Base-by-base conservation (phyloP, 2,329 filamentous ascomycete species). In the Fusarium sp. region DNA sequence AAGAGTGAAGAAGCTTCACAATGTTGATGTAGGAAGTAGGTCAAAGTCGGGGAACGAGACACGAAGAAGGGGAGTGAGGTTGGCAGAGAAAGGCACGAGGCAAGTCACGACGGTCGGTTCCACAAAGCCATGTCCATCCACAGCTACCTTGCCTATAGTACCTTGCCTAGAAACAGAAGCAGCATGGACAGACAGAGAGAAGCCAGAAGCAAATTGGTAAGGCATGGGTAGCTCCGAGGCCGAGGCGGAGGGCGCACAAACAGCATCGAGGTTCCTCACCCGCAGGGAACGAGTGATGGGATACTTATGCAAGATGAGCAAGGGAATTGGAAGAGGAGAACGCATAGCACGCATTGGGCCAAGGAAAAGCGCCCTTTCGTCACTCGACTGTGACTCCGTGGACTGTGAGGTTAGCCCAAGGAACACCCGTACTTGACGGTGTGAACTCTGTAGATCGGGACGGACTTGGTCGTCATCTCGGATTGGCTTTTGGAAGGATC, bases 51-150 rank as follows among this genome's bases (percentile, higher is more conserved):
- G 68, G 71, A 77, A 55, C 58, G 70, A 67, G 62, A 45, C 64
- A 77, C 50, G 58, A 65, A 66, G 63, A 74, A 77, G 55, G 63
- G 57, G 56, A 76, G 66, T 77, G 69, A 79, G 65, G 77, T 78
- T 71, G 74, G 75, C 62, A 54, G 65, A 72, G 56, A 35, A 61
- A 57, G 64, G 74, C 76, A 79, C 77, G 73, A 79, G 77, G 77
- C 76, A 79, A 76, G 77, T 79, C 77, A 79, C 77, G 77, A 79
- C 77, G 77, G 77, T 79, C 75, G 77, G 77, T 79, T 78, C 77
- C 77, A 79, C 77, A 77, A 77, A 64, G 60, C 66, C 66, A 70
- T 65, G 32, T 57, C 39, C 47, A 60, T 57, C 39, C 47, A 60
- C 47, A 66, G 35, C 30, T 26, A 55, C 28, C 30, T 58, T 36